Evolutionary conservation across 495 filamentous ascomycete genomes (phyloP).

Genomic region (Penicillium robsamsonii): DNA sequence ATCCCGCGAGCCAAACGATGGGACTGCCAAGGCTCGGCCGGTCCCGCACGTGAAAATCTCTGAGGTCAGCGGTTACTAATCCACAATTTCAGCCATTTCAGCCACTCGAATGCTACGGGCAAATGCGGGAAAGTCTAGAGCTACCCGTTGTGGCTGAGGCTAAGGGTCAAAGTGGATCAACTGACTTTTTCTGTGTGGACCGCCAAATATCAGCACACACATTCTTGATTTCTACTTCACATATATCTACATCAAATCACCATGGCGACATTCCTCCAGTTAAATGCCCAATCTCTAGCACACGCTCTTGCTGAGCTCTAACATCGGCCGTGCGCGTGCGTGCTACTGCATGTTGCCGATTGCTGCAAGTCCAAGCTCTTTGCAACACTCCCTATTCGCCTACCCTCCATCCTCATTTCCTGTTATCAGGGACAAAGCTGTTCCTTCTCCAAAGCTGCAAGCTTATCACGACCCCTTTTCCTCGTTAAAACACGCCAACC

Average conservation of each 20-base stretch:
- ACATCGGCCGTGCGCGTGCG: constrained; percentile 15
- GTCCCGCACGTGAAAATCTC: constrained; percentile 3
- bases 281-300: constrained; percentile 26
- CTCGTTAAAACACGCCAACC: not conserved
- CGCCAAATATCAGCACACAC: constrained; percentile 4
- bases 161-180: not conserved
- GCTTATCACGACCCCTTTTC: constrained; percentile 26
- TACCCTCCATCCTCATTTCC: constrained; percentile 2
- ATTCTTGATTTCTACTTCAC: constrained; percentile 14
- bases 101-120: not conserved
- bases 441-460: constrained; percentile 19
- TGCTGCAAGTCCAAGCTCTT: constrained; percentile 13
- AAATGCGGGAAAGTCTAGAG: not conserved
- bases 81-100: constrained; percentile 1
- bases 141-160: not conserved
- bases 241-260: constrained; percentile 5
- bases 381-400: constrained; percentile 20
- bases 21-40: constrained; percentile 4
- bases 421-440: constrained; percentile 5
- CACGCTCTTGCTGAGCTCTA: constrained; percentile 24
- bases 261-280: constrained; percentile 28
- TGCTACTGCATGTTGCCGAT: constrained; percentile 19
- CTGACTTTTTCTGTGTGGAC: constrained; percentile 7
- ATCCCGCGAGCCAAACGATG: not conserved
- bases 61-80: not conserved